Evolutionary conservation across 495 filamentous ascomycete species (phyloP), one percentile per base, ranked within the genome.

Genomic region (Podospora australis): DNA sequence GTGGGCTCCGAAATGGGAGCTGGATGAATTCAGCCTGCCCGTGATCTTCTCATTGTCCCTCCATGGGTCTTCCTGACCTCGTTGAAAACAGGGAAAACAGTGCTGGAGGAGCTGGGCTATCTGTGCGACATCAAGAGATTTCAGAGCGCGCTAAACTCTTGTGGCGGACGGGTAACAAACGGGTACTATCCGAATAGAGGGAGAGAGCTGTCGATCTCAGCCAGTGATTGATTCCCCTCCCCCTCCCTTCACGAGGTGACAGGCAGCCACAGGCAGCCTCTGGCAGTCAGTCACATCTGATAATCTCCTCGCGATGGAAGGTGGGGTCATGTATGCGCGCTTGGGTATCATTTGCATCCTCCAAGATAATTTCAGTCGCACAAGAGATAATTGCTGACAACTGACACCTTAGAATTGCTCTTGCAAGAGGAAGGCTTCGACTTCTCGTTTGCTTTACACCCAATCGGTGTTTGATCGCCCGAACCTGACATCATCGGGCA

Each of bases 401-500:
- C 28, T n/a, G n/a, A 30, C 28, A 7, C 7, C n/a, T n/a, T 7
- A 30, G 13, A 30, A 4, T 10, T n/a, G 7, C 17, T n/a, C 11
- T n/a, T 36, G n/a, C 7, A 36, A 8, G 13, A 4, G 13, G 34
- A 16, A 24, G 7, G 5, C 11, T 17, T 39, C 36, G 34, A 9
- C 23, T 3, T 32, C 35, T n/a, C n/a, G n/a, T n/a, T n/a, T n/a
- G n/a, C 23, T 28, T 8, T 10, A 25, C 17, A 6, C 19, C 19
- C 34, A 38, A 43, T 43, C 43, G 17, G 11, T 19, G 50, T 52
- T 47, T 52, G 50, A 52, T 52, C 50, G 44, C 28, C 50, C 43
- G 36, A 43, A 24, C 36, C 39, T 39, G 49, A 52, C 35, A 46
- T 40, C 34, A 32, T 39, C 40, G 25, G 22, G 34, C 11, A 4